Evolutionary conservation across 768 basidiomycete genomes (phyloP), one percentile per base, ranked within the genome.

Genomic region (Suillus clintonianus): DNA sequence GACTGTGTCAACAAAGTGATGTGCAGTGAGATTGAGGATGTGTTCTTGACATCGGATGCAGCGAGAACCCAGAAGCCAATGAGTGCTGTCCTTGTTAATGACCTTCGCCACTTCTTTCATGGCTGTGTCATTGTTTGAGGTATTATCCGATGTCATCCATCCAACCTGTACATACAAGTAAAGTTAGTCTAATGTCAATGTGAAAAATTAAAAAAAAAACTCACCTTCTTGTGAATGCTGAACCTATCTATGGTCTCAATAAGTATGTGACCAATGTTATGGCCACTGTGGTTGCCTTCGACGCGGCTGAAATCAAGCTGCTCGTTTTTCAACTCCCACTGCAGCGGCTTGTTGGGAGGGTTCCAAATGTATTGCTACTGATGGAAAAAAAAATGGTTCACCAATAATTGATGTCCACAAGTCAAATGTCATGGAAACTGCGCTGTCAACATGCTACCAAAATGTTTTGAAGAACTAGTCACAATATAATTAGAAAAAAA

Each of bases 361-460:
- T 10, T 36, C 36, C 36, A 36, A 14, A 68, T 63, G 59, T 68
- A 69, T 32, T 69, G 69, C 4, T 66, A n/a, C 69, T 13, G 69
- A 67, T 11, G 69, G 56, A 7, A 64, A 65, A 22, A 70, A 34
- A 47, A 66, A 64, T 1, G 67, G 67, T 19, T 67, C 64, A 19
- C 68, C 60, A 14, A 45, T 53, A 9, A 63, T 60, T 14, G 62
- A 69, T 42, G 47, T 66, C 68, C 70, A 64, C 9, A 48, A 50
- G 62, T 70, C 68, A 39, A 68, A 68, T 1, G 63, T 68, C 15
- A 65, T 34, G 13, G 36, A 64, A 27, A 64, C 39, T 5, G 4
- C 36, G 4, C 36, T 36, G 36, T 36, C 36, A 36, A 36, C 10
- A 36, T 36, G 36, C 36, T n/a, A n/a, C n/a, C n/a, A n/a, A n/a